phyloP scores from a whole-genome alignment of 768 basidiomycete genomes.

The Mycena olivaceomarginata region DNA sequence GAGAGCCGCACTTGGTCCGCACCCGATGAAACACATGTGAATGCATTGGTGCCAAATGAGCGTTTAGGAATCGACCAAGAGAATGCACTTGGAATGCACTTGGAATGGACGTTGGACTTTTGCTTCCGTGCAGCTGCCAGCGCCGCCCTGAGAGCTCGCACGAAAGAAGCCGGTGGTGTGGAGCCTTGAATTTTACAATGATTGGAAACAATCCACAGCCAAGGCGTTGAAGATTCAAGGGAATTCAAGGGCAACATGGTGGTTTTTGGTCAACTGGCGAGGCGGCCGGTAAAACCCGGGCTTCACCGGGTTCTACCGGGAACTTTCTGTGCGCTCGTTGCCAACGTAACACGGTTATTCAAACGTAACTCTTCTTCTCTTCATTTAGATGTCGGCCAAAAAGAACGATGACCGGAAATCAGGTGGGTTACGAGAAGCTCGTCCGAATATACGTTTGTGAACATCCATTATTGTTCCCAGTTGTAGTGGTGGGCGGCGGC shows the following conservation, averaged over 20 bases:
- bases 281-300: too few species aligned
- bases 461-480: background rate
- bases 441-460: background rate
- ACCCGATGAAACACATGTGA: background rate
- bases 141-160: too few species aligned
- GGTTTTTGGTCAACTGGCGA: too few species aligned
- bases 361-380: background rate
- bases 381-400: conserved; percentile 33
- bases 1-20: background rate
- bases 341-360: background rate
- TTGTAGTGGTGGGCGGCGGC: conserved; percentile 77
- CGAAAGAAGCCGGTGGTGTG: too few species aligned
- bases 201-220: too few species aligned
- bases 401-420: conserved; percentile 41
- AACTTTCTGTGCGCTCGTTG: background rate
- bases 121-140: too few species aligned
- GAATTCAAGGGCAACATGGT: too few species aligned
- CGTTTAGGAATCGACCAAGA: background rate
- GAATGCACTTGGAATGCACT: background rate
- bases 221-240: too few species aligned
- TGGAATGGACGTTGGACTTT: too few species aligned
- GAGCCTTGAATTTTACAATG: too few species aligned
- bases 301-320: too few species aligned
- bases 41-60: background rate
- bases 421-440: background rate